Percentiles rank a stretch among this genome's conserved stretches.
Conservation (phyloP, 2,329 filamentous ascomycete species). For the Ophiocordyceps camponoti-rufipedis region DNA sequence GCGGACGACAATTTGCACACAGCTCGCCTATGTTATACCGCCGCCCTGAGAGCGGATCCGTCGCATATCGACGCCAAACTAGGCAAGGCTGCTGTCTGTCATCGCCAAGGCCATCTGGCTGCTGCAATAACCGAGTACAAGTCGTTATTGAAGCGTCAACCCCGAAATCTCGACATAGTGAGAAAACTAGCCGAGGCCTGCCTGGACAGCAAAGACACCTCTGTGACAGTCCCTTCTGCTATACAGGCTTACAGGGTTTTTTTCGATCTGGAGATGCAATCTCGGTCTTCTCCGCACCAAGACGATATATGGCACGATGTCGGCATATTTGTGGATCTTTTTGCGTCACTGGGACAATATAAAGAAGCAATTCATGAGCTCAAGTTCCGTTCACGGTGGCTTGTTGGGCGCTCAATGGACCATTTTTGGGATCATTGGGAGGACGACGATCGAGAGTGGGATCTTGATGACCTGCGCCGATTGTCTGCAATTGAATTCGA, state of each 20-base stretch:
- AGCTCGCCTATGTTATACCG: slow-evolving; percentile 39
- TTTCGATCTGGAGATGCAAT: slow-evolving; percentile 22
- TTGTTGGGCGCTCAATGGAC: slow-evolving; percentile 59
- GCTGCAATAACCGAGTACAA: slow-evolving; percentile 39
- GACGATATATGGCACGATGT: slow-evolving; percentile 59
- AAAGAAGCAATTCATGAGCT: slow-evolving; percentile 49
- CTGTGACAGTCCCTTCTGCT: slow-evolving; percentile 18
- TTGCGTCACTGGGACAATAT: slow-evolving; percentile 45
- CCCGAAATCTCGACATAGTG: slow-evolving; percentile 34
- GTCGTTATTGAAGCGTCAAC: slow-evolving; percentile 30
- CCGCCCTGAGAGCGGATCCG: slow-evolving; percentile 38
- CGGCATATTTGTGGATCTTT: slow-evolving; percentile 69
- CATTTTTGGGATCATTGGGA: slow-evolving; percentile 55
- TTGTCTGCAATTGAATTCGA: slow-evolving; percentile 41
- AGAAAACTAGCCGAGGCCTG: slow-evolving; percentile 38
- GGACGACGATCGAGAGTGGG: slow-evolving; percentile 70
- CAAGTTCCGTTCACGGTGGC: slow-evolving; percentile 61
- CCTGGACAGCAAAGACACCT: slow-evolving; percentile 30
- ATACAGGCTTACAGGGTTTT: slow-evolving; percentile 29
- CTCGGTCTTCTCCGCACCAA: slow-evolving; percentile 13
- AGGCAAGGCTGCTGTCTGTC: slow-evolving; percentile 38
- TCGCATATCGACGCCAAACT: slow-evolving; percentile 38
- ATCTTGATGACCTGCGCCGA: slow-evolving; percentile 53
- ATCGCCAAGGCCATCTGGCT: slow-evolving; percentile 33
- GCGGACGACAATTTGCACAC: slow-evolving; percentile 30